Evolutionary conservation across 2,329 filamentous ascomycete species (phyloP).

Genomic region (Sporothrix phasma): DNA sequence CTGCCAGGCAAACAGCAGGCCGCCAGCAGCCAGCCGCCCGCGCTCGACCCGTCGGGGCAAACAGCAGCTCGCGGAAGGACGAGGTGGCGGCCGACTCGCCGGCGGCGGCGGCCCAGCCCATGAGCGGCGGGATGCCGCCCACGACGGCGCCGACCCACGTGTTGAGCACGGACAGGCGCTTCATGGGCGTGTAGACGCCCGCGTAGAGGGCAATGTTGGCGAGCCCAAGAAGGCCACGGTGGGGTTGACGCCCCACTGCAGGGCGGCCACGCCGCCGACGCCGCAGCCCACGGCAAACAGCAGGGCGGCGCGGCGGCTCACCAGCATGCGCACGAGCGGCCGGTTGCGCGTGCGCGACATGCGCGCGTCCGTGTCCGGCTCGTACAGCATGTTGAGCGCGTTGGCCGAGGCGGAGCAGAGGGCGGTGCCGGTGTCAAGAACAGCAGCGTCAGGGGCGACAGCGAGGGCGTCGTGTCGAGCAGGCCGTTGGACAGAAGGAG

Average conservation of each 20-base stretch:
- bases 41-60: constrained; percentile 51
- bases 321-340: constrained; percentile 72
- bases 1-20: constrained; percentile 89
- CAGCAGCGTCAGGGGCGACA: constrained; percentile 81
- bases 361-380: constrained; percentile 76
- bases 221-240: constrained; percentile 77
- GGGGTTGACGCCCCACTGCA: constrained; percentile 88
- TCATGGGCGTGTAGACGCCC: constrained; percentile 84
- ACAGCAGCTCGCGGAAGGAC: constrained; percentile 53
- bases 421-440: constrained; percentile 88
- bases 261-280: constrained; percentile 54
- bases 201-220: constrained; percentile 85
- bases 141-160: constrained; percentile 94
- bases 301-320: constrained; percentile 61
- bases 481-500: constrained; percentile 60
- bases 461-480: constrained; percentile 51
- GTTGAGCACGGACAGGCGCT: constrained; percentile 75
- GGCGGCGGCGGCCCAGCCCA: constrained; percentile 95
- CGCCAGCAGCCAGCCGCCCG: constrained; percentile 84
- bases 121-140: constrained; percentile 85
- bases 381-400: constrained; percentile 93
- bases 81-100: constrained; percentile 61
- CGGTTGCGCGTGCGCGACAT: constrained; percentile 92
- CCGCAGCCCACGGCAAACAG: constrained; percentile 72
- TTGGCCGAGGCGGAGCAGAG: constrained; percentile 88